phyloP scores from a whole-genome alignment of 106 monocot genomes.

The Allium fistulosum region DNA sequence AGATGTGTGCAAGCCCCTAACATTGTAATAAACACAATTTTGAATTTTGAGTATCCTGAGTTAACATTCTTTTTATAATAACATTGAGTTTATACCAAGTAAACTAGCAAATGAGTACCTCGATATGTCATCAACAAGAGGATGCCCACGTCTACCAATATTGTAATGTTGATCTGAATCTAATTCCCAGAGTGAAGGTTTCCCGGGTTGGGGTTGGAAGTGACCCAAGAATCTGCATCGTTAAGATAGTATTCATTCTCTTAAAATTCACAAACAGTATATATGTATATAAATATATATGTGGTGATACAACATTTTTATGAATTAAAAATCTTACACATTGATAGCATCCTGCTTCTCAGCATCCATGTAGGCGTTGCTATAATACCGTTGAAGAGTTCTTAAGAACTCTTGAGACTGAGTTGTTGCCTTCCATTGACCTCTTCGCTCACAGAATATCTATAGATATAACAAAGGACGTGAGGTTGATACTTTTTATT shows the following conservation, averaged over 20 bases:
- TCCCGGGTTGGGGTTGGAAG: constrained; percentile 79
- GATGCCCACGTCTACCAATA: constrained; percentile 39
- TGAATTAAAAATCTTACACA: constrained; percentile 46
- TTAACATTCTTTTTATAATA: background rate
- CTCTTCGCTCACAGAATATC: constrained; percentile 95
- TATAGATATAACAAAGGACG: constrained; percentile 4
- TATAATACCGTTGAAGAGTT: constrained; percentile 82
- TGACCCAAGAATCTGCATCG: constrained; percentile 82
- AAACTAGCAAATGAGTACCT: constrained; percentile 29
- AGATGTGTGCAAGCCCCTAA: background rate
- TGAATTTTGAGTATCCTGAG: background rate
- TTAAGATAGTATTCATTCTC: background rate
- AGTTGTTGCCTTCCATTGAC: constrained; percentile 87
- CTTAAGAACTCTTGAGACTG: constrained; percentile 87
- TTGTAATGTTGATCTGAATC: constrained; percentile 77
- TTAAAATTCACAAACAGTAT: too few species aligned
- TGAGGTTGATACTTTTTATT: too few species aligned
- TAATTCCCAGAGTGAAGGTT: constrained; percentile 79
- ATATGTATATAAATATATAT: too few species aligned
- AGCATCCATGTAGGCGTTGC: constrained; percentile 86
- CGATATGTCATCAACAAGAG: constrained; percentile 29
- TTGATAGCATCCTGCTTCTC: constrained; percentile 97
- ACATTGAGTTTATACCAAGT: background rate
- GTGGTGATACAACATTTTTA: too few species aligned
- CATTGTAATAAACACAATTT: background rate